These are phyloP conservation scores for Serendipita sp. DNA, from an alignment of 768 basidiomycete species.

Conservation along the genomic window DNA sequence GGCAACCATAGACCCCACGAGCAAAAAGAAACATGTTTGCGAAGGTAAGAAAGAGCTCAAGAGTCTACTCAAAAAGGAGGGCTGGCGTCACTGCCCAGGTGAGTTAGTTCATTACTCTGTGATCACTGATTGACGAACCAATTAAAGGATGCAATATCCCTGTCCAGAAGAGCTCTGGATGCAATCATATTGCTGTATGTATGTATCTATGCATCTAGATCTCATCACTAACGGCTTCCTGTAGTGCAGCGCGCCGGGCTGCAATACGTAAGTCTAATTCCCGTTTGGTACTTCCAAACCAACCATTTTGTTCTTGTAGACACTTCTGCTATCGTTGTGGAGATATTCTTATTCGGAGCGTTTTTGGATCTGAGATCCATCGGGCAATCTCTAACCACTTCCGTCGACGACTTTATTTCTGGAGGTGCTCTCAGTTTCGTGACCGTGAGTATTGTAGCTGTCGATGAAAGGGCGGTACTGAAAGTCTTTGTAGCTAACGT, in stretches of 20 bases:
- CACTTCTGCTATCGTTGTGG: slow-evolving; percentile 5
- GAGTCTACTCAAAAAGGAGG: slow-evolving; percentile 33
- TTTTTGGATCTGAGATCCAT: slow-evolving; percentile 5
- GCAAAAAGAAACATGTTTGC: slow-evolving; percentile 29
- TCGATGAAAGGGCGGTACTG: background rate
- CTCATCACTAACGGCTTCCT: background rate
- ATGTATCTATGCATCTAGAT: background rate
- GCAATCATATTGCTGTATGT: slow-evolving; percentile 4
- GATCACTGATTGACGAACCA: no score
- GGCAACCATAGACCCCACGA: slow-evolving; percentile 23
- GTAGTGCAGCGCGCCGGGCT: slow-evolving; percentile 5
- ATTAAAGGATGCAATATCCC: background rate
- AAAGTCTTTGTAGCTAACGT: background rate
- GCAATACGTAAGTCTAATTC: background rate
- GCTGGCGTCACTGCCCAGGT: slow-evolving; percentile 54
- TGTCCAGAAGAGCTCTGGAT: background rate
- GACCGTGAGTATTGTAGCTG: background rate
- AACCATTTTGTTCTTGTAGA: background rate
- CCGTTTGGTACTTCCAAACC: no score
- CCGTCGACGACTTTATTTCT: background rate
- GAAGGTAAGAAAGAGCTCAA: slow-evolving; percentile 41
- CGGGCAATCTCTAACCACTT: slow-evolving; percentile 5
- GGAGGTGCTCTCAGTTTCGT: slow-evolving; percentile 2
- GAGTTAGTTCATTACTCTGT: slow-evolving; percentile 6
- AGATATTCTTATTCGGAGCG: slow-evolving; percentile 6